These are phyloP conservation scores for Ilex paraguariensis DNA, from an alignment of 305 asterid genomes.

Conservation along the genomic window DNA sequence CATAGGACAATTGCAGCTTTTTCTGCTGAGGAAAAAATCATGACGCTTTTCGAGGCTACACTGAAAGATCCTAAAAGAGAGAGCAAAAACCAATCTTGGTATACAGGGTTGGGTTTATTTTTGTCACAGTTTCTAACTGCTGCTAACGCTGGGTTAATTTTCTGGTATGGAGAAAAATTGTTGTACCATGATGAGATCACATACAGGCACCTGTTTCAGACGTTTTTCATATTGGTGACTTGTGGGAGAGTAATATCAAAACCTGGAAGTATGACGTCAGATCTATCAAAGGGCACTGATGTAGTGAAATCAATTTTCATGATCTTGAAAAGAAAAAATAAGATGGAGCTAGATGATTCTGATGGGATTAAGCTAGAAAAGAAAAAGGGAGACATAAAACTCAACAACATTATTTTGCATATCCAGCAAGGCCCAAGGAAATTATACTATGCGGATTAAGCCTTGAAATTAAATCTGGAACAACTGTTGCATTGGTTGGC, in stretches of 20 bases:
- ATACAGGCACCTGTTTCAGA: constrained; percentile 37
- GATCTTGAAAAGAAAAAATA: constrained; percentile 33
- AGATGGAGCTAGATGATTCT: constrained; percentile 27
- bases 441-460: constrained; percentile 35
- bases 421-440: constrained; percentile 42
- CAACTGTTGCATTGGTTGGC: constrained; percentile 41
- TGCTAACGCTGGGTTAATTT: constrained; percentile 33
- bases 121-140: constrained; percentile 38
- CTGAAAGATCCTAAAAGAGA: constrained; percentile 31
- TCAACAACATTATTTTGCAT: constrained; percentile 30
- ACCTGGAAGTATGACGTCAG: constrained; percentile 48
- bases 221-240: constrained; percentile 44
- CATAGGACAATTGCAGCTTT: constrained; percentile 49
- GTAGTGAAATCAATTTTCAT: constrained; percentile 37
- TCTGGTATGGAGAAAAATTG: constrained; percentile 57
- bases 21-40: constrained; percentile 38
- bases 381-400: constrained; percentile 39
- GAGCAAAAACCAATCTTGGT: constrained; percentile 49
- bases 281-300: constrained; percentile 37
- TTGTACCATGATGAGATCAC: constrained; percentile 24
- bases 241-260: constrained; percentile 44
- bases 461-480: constrained; percentile 39
- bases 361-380: constrained; percentile 18
- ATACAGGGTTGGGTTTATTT: constrained; percentile 41
- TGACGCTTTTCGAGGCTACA: constrained; percentile 34